Base-by-base conservation (phyloP, 2,329 filamentous ascomycete genomes). In the Monilinia fructigena region DNA sequence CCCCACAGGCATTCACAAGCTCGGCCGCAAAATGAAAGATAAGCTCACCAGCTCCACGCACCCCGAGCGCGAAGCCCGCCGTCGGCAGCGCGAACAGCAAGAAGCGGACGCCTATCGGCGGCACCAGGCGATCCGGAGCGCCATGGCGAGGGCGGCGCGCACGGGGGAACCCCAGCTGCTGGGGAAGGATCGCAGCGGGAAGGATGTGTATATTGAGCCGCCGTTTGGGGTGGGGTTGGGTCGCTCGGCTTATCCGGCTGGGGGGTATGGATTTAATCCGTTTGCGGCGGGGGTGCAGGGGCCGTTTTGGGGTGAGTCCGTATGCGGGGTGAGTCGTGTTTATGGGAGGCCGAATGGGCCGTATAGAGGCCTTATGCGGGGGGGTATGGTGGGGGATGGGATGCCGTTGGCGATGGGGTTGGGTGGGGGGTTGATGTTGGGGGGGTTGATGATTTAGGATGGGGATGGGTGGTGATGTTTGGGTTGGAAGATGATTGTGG, bases 1-100 rank as follows among this genome's bases (percentile, higher is more conserved):
- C 70, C 70, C 60, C 67, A 72, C 66, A 7, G 75, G 75, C 7
- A 75, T 79, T 47, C 77, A 79, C 55, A 80, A 78, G 62, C 79
- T 86, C 28, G 84, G 84, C 1, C 80, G 85, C 66, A 83, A 81
- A 63, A 76, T 88, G 69, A 88, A 88, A 73, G 85, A 88, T 75
- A 83, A 82, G 70, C 71, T 87, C 20, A 88, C 86, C 0, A 77
- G 79, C 20, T 82, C 80, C 5, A 86, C 85, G 4, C 85, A 87
- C 73, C 77, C 81, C 31, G 77, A 88, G 72, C 82, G 85, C 31
- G 80, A 81, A 62, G 73, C 74, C 7, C 77, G 80, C 35, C 80
- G 85, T 5, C 70, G 70, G 3, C 74, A 76, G 42, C 80, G 83
- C 35, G 83, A 79, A 1, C 78, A 81, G 64, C 77, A 82, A 42